phyloP scores from a whole-genome alignment of 768 basidiomycete genomes.

The Boletus sp. region DNA sequence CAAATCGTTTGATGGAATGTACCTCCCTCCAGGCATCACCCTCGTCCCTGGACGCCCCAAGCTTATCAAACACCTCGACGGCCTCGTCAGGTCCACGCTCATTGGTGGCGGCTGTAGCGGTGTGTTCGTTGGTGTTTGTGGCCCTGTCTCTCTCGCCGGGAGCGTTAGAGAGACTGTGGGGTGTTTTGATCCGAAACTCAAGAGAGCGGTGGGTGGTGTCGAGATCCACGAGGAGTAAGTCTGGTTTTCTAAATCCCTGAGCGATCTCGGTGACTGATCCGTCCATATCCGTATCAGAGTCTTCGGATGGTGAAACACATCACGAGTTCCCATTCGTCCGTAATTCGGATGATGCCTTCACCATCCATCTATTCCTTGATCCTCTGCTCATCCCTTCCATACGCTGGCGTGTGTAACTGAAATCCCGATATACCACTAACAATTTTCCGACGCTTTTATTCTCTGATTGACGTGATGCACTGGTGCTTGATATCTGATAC shows the following conservation, averaged over 20 bases:
- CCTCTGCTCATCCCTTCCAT: background rate
- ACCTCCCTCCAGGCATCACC: constrained; percentile 39
- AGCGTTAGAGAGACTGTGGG: constrained; percentile 33
- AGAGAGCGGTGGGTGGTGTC: constrained; percentile 35
- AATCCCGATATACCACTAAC: background rate
- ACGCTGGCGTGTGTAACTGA: background rate
- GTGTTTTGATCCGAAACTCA: constrained; percentile 25
- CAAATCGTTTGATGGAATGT: constrained; percentile 20
- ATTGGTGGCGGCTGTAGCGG: constrained; percentile 33
- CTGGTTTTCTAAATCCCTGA: constrained; percentile 3
- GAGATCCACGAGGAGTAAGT: constrained; percentile 40
- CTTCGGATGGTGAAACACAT: constrained; percentile 8
- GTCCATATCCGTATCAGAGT: background rate
- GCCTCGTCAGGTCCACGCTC: constrained; percentile 40
- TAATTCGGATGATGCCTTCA: too few species aligned
- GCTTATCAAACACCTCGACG: constrained; percentile 43
- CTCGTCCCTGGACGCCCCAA: constrained; percentile 53
- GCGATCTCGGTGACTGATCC: background rate
- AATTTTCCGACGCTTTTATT: background rate
- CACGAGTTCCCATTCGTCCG: background rate
- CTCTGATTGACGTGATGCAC: background rate
- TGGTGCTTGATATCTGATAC: background rate
- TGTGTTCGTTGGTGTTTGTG: constrained; percentile 42
- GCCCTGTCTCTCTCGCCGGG: constrained; percentile 35
- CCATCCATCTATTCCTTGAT: too few species aligned